Evolutionary conservation across 148 eudicot genomes (phyloP).

Genomic region (Cornus kousa): DNA sequence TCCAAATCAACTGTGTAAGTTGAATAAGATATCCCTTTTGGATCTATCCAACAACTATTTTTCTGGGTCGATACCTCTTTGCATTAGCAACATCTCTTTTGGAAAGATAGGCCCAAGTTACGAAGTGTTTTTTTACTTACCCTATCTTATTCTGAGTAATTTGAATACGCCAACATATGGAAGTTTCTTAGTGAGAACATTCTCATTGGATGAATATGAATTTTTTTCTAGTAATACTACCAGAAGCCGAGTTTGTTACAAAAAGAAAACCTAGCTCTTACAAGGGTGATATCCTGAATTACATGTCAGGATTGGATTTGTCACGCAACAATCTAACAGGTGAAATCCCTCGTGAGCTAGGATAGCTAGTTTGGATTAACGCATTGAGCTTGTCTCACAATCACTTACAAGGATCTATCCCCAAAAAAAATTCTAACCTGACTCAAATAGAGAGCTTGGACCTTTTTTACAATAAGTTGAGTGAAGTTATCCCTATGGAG

Average conservation of each 20-base stretch:
- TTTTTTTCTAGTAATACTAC: background rate
- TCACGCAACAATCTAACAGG: constrained; percentile 8
- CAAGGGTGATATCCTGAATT: constrained; percentile 1
- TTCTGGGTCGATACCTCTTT: constrained; percentile 3
- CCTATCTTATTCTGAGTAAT: fast-evolving
- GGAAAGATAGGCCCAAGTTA: background rate
- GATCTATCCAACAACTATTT: constrained; percentile 6
- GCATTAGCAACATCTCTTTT: constrained; percentile 2
- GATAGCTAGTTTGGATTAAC: background rate
- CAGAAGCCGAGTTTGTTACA: constrained; percentile 5
- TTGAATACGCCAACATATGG: background rate
- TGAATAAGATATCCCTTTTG: constrained; percentile 7
- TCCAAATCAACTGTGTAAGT: background rate
- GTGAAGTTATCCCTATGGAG: too few species aligned
- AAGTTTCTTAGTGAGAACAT: background rate
- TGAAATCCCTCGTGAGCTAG: constrained; percentile 1
- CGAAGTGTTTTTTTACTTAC: background rate
- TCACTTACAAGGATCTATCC: background rate
- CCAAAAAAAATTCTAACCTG: background rate
- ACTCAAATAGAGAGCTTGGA: too few species aligned
- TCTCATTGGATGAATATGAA: background rate
- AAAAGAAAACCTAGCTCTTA: background rate
- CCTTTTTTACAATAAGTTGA: too few species aligned
- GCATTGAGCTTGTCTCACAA: background rate
- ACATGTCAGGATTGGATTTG: constrained; percentile 16